phyloP scores from a whole-genome alignment of 1,139 yeast species.

The Zygoascus hellenicus region DNA sequence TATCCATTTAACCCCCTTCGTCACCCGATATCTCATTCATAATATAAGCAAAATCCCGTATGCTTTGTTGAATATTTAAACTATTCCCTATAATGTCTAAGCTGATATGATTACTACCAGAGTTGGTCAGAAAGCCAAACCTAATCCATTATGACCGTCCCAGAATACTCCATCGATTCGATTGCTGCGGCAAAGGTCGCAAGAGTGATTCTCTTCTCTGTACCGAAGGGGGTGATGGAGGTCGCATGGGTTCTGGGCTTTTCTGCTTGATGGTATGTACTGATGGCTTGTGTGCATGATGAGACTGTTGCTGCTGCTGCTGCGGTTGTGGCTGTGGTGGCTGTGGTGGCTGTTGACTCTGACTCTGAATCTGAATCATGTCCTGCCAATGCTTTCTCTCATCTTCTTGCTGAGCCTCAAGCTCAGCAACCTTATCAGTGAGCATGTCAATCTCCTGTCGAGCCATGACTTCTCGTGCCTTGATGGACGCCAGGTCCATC shows the following conservation, averaged over 20 bases:
- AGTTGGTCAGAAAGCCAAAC: neutral
- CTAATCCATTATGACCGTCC: constrained; percentile 1
- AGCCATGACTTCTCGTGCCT: constrained; percentile 31
- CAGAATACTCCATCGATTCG: constrained; percentile 9
- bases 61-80: too few relatives aligned
- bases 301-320: neutral
- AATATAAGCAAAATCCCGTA: too few relatives aligned
- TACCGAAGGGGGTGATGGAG: neutral
- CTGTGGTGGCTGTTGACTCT: neutral
- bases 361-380: neutral
- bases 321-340: too few relatives aligned
- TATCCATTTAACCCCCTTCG: too few relatives aligned
- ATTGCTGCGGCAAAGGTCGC: constrained; percentile 3
- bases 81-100: too few relatives aligned
- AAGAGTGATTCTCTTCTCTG: neutral
- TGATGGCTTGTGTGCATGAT: too few relatives aligned
- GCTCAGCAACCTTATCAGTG: constrained; percentile 21
- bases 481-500: constrained; percentile 30
- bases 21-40: too few relatives aligned
- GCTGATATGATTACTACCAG: neutral
- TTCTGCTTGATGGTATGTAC: too few relatives aligned
- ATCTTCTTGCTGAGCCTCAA: constrained; percentile 3
- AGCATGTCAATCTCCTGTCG: constrained; percentile 31
- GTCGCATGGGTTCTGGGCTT: too few relatives aligned
- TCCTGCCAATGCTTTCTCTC: neutral